phyloP scores from a whole-genome alignment of 1,284 basidiomycete genomes.

The Ganoderma lucidum region DNA sequence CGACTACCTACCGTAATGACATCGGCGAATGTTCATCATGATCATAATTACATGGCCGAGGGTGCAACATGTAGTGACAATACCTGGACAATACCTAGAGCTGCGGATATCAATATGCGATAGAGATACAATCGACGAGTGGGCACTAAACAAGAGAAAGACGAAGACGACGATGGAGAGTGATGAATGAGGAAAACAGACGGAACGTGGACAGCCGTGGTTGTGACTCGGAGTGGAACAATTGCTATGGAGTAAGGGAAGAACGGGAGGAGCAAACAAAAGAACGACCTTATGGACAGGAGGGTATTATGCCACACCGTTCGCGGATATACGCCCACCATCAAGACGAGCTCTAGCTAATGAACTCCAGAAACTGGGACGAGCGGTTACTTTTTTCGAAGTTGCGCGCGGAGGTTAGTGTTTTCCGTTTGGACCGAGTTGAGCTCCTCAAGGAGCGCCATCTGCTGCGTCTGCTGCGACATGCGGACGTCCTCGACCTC shows the following conservation, averaged over 20 bases:
- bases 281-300: not conserved
- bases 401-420: slow-evolving; percentile 68
- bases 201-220: not conserved
- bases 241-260: not conserved
- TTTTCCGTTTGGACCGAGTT: slow-evolving; percentile 84
- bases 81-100: slow-evolving; percentile 29
- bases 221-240: not conserved
- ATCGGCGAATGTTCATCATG: slow-evolving; percentile 24
- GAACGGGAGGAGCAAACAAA: not conserved
- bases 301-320: not conserved
- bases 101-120: slow-evolving; percentile 33
- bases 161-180: not conserved
- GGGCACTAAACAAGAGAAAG: slow-evolving; percentile 28
- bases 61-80: slow-evolving; percentile 32
- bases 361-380: not conserved
- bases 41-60: slow-evolving; percentile 32
- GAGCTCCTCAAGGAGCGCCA: slow-evolving; percentile 79
- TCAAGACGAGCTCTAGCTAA: slow-evolving; percentile 17
- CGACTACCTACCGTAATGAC: slow-evolving; percentile 31
- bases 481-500: slow-evolving; percentile 59
- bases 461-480: slow-evolving; percentile 74
- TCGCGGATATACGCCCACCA: slow-evolving; percentile 6
- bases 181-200: slow-evolving; percentile 5
- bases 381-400: slow-evolving; percentile 48
- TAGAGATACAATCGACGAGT: slow-evolving; percentile 36